These are phyloP conservation scores for Hymenoscyphus fructigenus DNA, from an alignment of 2,329 filamentous ascomycete genomes.

Conservation along the genomic window DNA sequence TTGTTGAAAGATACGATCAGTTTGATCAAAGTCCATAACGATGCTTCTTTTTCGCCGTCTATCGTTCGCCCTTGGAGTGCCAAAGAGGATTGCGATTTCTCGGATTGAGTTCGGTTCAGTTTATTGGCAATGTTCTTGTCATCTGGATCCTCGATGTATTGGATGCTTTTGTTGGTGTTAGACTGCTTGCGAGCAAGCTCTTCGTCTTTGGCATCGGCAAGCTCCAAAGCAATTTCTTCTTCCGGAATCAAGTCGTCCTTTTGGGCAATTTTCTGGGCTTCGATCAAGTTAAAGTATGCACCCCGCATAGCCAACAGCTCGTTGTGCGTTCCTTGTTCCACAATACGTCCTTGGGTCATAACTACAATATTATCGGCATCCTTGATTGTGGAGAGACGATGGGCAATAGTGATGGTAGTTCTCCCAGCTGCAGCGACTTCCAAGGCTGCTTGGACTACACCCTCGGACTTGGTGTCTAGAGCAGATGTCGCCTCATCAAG, in stretches of 20 bases:
- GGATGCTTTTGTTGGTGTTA: constrained; percentile 36
- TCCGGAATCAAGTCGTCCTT: constrained; percentile 54
- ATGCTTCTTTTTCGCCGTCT: constrained; percentile 58
- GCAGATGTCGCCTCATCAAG: constrained; percentile 95
- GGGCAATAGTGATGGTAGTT: constrained; percentile 95
- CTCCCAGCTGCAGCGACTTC: constrained; percentile 82
- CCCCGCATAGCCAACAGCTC: constrained; percentile 67
- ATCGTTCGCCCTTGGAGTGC: constrained; percentile 58
- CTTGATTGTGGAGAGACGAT: constrained; percentile 91
- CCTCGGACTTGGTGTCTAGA: constrained; percentile 91
- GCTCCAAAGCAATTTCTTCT: constrained; percentile 51
- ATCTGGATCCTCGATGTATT: constrained; percentile 55
- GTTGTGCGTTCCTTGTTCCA: constrained; percentile 89
- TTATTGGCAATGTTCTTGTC: constrained; percentile 58
- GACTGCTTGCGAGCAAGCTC: constrained; percentile 50
- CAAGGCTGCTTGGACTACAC: constrained; percentile 88
- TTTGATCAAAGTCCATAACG: constrained; percentile 73
- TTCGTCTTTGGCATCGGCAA: constrained; percentile 51
- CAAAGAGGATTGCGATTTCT: constrained; percentile 67
- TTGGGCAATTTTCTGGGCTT: constrained; percentile 78
- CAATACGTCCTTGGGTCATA: constrained; percentile 79
- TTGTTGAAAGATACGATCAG: constrained; percentile 79
- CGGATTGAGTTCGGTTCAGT: constrained; percentile 54
- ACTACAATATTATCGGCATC: constrained; percentile 96
- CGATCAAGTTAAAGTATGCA: constrained; percentile 82